These are phyloP conservation scores for Polyplosphaeria fusca DNA, from an alignment of 495 filamentous ascomycete species.

Conservation along the genomic window DNA sequence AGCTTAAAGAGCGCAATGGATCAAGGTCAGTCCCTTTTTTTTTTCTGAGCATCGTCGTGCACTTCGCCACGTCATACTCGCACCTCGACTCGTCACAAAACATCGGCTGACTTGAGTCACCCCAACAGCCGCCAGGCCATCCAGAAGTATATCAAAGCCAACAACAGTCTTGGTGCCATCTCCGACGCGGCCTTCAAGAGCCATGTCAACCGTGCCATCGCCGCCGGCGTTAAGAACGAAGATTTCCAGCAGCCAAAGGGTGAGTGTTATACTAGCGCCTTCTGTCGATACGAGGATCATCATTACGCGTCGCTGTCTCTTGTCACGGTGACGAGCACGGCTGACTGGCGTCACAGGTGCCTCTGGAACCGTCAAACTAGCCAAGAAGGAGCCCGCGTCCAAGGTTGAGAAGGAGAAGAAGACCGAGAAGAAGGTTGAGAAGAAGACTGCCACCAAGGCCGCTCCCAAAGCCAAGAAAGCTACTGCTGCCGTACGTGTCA, in stretches of 20 bases:
- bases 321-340: too few species aligned
- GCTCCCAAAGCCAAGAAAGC: constrained; percentile 50
- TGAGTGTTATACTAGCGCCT: constrained; percentile 52
- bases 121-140: constrained; percentile 80
- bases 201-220: constrained; percentile 91
- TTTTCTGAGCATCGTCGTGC: constrained; percentile 10
- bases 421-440: constrained; percentile 51
- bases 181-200: constrained; percentile 74
- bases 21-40: constrained; percentile 53
- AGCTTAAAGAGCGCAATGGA: constrained; percentile 67
- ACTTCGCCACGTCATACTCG: constrained; percentile 27
- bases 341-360: constrained; percentile 64
- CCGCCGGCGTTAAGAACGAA: constrained; percentile 82
- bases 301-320: too few species aligned
- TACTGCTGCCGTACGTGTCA: constrained; percentile 49
- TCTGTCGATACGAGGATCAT: too few species aligned
- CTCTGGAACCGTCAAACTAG: constrained; percentile 94
- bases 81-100: constrained; percentile 23
- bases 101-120: constrained; percentile 42
- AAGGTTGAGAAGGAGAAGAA: constrained; percentile 45
- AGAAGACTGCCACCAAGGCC: too few species aligned
- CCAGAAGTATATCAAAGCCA: constrained; percentile 96
- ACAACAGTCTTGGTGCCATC: constrained; percentile 78
- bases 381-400: constrained; percentile 64
- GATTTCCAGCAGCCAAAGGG: constrained; percentile 94